phyloP scores from a whole-genome alignment of 2,329 filamentous ascomycete species.

The Raffaelea albimanens region DNA sequence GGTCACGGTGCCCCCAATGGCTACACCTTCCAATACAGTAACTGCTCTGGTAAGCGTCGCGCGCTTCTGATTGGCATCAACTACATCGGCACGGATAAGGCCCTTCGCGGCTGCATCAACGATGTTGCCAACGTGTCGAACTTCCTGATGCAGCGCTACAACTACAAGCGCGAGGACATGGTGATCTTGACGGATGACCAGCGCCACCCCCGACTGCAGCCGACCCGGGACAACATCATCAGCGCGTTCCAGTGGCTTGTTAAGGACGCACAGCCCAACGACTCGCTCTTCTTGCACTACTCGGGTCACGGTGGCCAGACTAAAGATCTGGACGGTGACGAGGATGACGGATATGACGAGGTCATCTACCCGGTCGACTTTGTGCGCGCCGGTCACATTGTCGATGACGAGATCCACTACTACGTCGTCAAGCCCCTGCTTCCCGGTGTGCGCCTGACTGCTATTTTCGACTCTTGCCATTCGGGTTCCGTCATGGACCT shows the following conservation, averaged over 20 bases:
- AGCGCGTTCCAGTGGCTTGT: conserved; percentile 71
- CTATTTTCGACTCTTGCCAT: conserved; percentile 76
- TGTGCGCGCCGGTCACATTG: conserved; percentile 54
- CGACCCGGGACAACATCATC: conserved; percentile 67
- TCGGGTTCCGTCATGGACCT: conserved; percentile 69
- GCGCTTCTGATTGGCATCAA: conserved; percentile 73
- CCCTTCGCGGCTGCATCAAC: conserved; percentile 71
- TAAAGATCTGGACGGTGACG: conserved; percentile 63
- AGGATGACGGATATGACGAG: conserved; percentile 70
- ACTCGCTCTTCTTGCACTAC: conserved; percentile 70
- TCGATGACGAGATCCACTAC: conserved; percentile 70
- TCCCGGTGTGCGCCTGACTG: conserved; percentile 74
- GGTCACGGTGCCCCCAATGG: conserved; percentile 58
- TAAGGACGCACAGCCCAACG: conserved; percentile 60
- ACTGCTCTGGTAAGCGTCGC: conserved; percentile 64
- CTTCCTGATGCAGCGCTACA: conserved; percentile 58
- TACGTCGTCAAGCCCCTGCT: conserved; percentile 69
- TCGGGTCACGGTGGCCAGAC: conserved; percentile 71
- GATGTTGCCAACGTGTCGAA: conserved; percentile 68
- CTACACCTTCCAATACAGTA: conserved; percentile 68
- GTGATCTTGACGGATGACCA: conserved; percentile 70
- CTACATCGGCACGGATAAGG: conserved; percentile 64
- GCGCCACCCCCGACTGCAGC: conserved; percentile 57
- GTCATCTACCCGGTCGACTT: conserved; percentile 74
- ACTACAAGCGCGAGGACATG: conserved; percentile 72